Base-by-base conservation (phyloP, 768 basidiomycete genomes). In the Strobilomyces echinocephalus region DNA sequence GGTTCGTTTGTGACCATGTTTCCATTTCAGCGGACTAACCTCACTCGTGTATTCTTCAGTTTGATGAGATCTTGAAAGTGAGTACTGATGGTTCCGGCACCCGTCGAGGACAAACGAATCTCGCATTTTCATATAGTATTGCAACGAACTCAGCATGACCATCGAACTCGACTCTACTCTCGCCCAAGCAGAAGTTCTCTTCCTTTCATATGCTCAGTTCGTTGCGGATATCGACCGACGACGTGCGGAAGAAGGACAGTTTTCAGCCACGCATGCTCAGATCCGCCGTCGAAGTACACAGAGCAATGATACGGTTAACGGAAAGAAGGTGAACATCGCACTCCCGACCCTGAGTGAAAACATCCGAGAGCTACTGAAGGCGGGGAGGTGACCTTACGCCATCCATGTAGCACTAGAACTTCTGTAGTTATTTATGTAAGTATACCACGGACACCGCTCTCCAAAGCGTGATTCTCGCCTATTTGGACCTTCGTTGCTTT, bases 111-210 rank as follows among this genome's bases (percentile, higher is more conserved):
- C 46, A 46, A 43, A 49, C 52, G 20, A 61, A 49, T 39, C 6
- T 30, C 2, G 54, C 30, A 30, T 54, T 31, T 41, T 33, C 60
- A 88, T 33, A 12, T 36, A 65, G 85, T 97, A 95, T 63, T 91
- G 90, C 75, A 95, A 95, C 64, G 91, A 95, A 62, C 82, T 95
- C 56, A 91, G 88, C 71, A 92, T 92, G 87, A 91, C 93, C 48
- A 95, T 99, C 60, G 97, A 98, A 67, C 81, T 98, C n/a, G 88
- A 97, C 67, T 84, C 87, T 1, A 95, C 97, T 18, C 80, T 99
- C 9, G 88, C 92, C 0, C 97, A 98, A 72, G 97, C 95, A 10
- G 97, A 99, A 71, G 94, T 98, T 15, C 79, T 99, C 20, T 98
- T 91, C 78, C 78, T 95, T 2, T 93, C 93, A 1, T 97, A 97